Base-by-base conservation (phyloP, 805 yeast genomes). In the Wilhelminamyces savonicus region DNA sequence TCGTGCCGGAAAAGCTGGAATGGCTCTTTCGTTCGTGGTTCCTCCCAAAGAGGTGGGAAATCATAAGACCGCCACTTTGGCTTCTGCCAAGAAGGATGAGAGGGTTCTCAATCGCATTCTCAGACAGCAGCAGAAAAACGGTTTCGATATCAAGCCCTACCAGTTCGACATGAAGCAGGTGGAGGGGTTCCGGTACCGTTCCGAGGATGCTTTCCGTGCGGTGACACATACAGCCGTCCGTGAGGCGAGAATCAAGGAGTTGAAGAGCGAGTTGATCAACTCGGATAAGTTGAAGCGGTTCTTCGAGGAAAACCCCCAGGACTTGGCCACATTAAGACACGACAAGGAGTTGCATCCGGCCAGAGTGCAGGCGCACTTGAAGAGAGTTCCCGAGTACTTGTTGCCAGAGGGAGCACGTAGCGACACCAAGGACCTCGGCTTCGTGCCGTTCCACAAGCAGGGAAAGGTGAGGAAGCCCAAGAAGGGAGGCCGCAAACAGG, bases 221-320 rank as follows among this genome's bases (percentile, higher is more conserved):
- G 94, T 92, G 15, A 92, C 98, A 0, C 76, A 76, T 34, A 79
- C 82, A 7, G 83, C 95, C 1, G 76, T 92, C 16, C 77, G 97
- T 57, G 97, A 92, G 49, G 97, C 97, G 1, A 74, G 97, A 48
- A 72, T 87, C 34, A 82, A 77, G 54, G 98, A 92, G 52, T 70
- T 90, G 54, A 83, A 83, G 54, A 74, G 78, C 42, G 97, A 92
- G 56, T 67, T 92, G 53, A 64, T 92, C 39, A 76, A 90, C 25
- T 83, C 94, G 44, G 96, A 86, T 34, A 87, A 85, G 52, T 71
- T 92, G 52, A 86, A 87, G 59, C 74, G 96, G 50, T 95, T 86
- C 59, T 92, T 92, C 53, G 96, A 90, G 56, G 97, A 92, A 51
- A 92, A 92, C 52, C 98, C 98, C 6, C 94, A 85, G 50, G 98